Conservation (phyloP, 148 eudicot genomes). For the Vaccinium corymbosum region DNA sequence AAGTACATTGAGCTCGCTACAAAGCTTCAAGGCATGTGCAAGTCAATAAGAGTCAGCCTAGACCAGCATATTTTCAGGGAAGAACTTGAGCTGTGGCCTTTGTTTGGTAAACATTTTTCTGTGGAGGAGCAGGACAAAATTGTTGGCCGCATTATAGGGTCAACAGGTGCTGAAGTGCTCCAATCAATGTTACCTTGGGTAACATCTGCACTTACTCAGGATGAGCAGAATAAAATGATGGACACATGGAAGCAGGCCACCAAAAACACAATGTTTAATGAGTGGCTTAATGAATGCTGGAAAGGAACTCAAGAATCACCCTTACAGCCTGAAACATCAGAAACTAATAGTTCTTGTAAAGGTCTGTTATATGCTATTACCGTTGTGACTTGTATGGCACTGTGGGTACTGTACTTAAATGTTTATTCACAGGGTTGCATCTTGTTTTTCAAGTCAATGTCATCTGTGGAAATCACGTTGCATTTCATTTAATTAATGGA, state of each 20-base stretch:
- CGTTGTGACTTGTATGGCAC: neutral
- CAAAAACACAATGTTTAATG: constrained; percentile 86
- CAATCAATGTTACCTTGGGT: constrained; percentile 98
- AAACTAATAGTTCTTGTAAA: constrained; percentile 33
- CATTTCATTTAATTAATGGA: neutral
- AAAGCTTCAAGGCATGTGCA: constrained; percentile 90
- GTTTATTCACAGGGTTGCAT: neutral
- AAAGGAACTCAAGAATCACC: constrained; percentile 50
- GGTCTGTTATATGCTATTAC: constrained; percentile 32
- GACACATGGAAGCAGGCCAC: constrained; percentile 93
- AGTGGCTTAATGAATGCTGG: constrained; percentile 97
- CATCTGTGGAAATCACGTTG: neutral
- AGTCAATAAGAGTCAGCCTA: constrained; percentile 79
- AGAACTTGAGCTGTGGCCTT: constrained; percentile 91
- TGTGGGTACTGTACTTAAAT: neutral
- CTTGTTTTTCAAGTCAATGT: neutral
- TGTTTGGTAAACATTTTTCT: constrained; percentile 77
- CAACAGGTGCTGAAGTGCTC: constrained; percentile 92
- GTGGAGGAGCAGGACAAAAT: constrained; percentile 87
- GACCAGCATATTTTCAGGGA: constrained; percentile 87
- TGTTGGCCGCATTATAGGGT: constrained; percentile 89
- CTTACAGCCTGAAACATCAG: constrained; percentile 44
- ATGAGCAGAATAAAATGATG: constrained; percentile 93
- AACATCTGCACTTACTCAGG: constrained; percentile 84
- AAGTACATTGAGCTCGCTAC: constrained; percentile 73